phyloP scores from a whole-genome alignment of 2,329 filamentous ascomycete species.

The Cordyceps cicadae region DNA sequence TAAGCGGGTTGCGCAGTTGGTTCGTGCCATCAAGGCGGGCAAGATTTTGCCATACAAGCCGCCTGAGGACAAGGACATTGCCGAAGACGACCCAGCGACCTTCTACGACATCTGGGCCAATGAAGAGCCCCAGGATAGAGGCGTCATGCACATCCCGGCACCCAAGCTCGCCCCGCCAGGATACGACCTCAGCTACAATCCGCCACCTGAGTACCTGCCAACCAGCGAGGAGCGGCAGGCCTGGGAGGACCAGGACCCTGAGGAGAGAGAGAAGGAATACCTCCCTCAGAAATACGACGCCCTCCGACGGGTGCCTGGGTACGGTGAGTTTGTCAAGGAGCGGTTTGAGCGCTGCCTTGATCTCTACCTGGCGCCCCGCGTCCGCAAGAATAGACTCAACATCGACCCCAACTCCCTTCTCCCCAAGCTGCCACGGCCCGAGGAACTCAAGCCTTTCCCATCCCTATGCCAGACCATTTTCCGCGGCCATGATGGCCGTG shows the following conservation, averaged over 20 bases:
- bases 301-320: slow-evolving; percentile 85
- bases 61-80: slow-evolving; percentile 55
- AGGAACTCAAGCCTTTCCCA: slow-evolving; percentile 91
- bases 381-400: slow-evolving; percentile 89
- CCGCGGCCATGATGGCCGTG: slow-evolving; percentile 78
- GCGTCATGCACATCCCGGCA: slow-evolving; percentile 90
- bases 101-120: slow-evolving; percentile 94
- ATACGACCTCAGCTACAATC: slow-evolving; percentile 94
- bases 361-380: slow-evolving; percentile 85
- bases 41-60: slow-evolving; percentile 86
- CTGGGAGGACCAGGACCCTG: slow-evolving; percentile 81
- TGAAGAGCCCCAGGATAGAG: slow-evolving; percentile 71
- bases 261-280: slow-evolving; percentile 85
- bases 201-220: slow-evolving; percentile 87
- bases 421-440: slow-evolving; percentile 84
- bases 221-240: slow-evolving; percentile 72
- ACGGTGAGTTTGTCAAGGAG: slow-evolving; percentile 85
- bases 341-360: slow-evolving; percentile 93
- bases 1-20: slow-evolving; percentile 94
- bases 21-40: slow-evolving; percentile 89
- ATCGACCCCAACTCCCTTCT: slow-evolving; percentile 91
- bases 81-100: slow-evolving; percentile 63
- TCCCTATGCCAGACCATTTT: slow-evolving; percentile 83
- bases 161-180: slow-evolving; percentile 89
- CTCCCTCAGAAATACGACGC: slow-evolving; percentile 75